These are phyloP conservation scores for Xylariales sp. DNA, from an alignment of 2,329 filamentous ascomycete genomes.

Conservation along the genomic window DNA sequence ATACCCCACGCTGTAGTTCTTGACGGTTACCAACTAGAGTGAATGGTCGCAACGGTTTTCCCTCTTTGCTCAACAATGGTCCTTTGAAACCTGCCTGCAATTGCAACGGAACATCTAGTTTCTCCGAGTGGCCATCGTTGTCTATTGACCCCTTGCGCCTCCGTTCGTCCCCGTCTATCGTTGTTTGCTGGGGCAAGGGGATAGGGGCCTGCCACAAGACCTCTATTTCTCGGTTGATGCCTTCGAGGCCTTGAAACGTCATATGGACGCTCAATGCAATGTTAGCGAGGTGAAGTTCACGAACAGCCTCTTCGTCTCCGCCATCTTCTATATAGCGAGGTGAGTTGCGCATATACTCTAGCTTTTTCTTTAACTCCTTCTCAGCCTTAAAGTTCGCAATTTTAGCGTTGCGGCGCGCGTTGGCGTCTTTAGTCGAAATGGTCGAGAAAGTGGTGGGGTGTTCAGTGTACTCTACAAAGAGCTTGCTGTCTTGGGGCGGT, in stretches of 20 bases:
- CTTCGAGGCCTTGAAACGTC: constrained; percentile 88
- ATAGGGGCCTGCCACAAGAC: constrained; percentile 81
- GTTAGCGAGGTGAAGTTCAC: constrained; percentile 81
- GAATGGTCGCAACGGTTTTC: constrained; percentile 91
- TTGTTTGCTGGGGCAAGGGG: constrained; percentile 58
- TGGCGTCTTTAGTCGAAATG: constrained; percentile 70
- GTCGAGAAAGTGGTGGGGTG: constrained; percentile 79
- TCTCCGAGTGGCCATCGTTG: constrained; percentile 72
- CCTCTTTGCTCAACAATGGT: constrained; percentile 79
- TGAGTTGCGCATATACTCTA: constrained; percentile 68
- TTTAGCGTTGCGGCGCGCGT: constrained; percentile 81
- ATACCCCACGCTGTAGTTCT: constrained; percentile 82
- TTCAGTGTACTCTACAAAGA: constrained; percentile 79
- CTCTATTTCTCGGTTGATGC: constrained; percentile 83
- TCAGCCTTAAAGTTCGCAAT: constrained; percentile 87
- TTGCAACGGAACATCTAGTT: constrained; percentile 74
- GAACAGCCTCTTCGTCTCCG: constrained; percentile 85
- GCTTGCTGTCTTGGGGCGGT: constrained; percentile 69
- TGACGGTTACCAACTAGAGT: constrained; percentile 83
- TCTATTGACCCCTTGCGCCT: constrained; percentile 51
- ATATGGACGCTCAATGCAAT: constrained; percentile 79
- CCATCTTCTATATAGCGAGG: constrained; percentile 62
- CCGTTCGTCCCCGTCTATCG: constrained; percentile 60
- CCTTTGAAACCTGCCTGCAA: constrained; percentile 66
- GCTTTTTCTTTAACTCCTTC: constrained; percentile 83